These are phyloP conservation scores for Ceratonia siliqua DNA, from an alignment of 306 rosid genomes.

Conservation along the genomic window DNA sequence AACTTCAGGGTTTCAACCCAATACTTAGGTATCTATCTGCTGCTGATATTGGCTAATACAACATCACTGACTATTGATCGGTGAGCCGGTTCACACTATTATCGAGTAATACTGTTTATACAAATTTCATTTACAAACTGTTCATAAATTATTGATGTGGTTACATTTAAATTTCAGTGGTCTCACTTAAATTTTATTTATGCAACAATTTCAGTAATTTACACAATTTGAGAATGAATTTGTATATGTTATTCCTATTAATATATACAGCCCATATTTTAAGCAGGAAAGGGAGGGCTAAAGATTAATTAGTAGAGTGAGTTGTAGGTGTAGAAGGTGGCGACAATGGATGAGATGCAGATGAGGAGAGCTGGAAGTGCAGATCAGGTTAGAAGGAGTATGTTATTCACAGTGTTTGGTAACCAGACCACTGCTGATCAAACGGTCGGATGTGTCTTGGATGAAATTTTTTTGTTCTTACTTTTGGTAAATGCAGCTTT, in stretches of 20 bases:
- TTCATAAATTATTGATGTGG: too few relatives aligned
- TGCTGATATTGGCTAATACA: neutral
- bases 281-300: neutral
- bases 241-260: too few relatives aligned
- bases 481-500: neutral
- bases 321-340: constrained; percentile 81
- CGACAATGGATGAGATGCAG: constrained; percentile 68
- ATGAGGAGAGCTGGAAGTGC: constrained; percentile 59
- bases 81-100: neutral
- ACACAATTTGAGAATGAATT: too few relatives aligned
- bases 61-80: constrained; percentile 8
- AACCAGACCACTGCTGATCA: neutral
- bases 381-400: neutral
- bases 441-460: neutral
- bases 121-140: too few relatives aligned
- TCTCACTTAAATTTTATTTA: too few relatives aligned
- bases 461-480: neutral
- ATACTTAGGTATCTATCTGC: neutral
- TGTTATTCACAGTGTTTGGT: neutral
- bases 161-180: too few relatives aligned
- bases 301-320: constrained; percentile 61
- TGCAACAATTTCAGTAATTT: too few relatives aligned
- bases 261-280: constrained; percentile 30
- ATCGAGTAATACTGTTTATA: too few relatives aligned
- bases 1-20: neutral